A percentile compares a stretch with the other conserved stretches of the same genome.
phyloP scores from a whole-genome alignment of 208 protist genomes.

The Trypanosoma platydactyli region DNA sequence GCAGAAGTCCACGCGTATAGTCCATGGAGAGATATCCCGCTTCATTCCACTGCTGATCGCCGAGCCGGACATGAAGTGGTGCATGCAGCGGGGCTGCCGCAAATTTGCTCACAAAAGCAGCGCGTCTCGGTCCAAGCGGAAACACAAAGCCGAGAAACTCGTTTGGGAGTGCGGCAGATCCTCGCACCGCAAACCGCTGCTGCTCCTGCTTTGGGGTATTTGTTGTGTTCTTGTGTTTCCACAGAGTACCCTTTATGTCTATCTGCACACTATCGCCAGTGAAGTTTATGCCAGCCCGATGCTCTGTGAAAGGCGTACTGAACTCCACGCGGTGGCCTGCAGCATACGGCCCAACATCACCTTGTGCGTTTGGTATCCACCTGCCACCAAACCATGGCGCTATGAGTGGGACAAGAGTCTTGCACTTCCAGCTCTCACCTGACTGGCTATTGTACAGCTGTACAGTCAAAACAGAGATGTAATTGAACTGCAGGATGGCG shows the following conservation, averaged over 20 bases:
- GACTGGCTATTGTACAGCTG: conserved; percentile 29
- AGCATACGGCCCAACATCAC: conserved; percentile 23
- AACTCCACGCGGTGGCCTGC: conserved; percentile 35
- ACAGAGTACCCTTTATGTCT: conserved; percentile 9
- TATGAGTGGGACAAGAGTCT: conserved; percentile 9
- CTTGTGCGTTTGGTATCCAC: conserved; percentile 28
- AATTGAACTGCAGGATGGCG: conserved; percentile 48
- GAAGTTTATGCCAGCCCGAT: neutral
- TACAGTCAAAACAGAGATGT: conserved; percentile 31
- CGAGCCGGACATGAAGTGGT: conserved; percentile 11
- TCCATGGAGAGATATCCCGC: conserved; percentile 35
- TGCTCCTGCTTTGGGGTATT: neutral
- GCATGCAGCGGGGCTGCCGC: conserved; percentile 27
- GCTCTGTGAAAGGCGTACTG: neutral
- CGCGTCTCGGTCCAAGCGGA: conserved; percentile 38
- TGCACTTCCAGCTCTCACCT: conserved; percentile 22
- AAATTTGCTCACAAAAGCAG: conserved; percentile 41
- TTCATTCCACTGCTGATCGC: conserved; percentile 3
- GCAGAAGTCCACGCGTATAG: conserved; percentile 53
- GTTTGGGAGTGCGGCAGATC: conserved; percentile 16
- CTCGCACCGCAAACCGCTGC: conserved; percentile 21
- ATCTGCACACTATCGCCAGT: conserved; percentile 4
- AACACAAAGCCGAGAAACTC: conserved; percentile 43
- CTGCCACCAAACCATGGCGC: conserved; percentile 19
- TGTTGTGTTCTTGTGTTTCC: neutral